A percentile compares a stretch with the other conserved stretches of the same genome.
phyloP scores from a whole-genome alignment of 139 green algal genomes.

The Auxenochlorella protothecoides region DNA sequence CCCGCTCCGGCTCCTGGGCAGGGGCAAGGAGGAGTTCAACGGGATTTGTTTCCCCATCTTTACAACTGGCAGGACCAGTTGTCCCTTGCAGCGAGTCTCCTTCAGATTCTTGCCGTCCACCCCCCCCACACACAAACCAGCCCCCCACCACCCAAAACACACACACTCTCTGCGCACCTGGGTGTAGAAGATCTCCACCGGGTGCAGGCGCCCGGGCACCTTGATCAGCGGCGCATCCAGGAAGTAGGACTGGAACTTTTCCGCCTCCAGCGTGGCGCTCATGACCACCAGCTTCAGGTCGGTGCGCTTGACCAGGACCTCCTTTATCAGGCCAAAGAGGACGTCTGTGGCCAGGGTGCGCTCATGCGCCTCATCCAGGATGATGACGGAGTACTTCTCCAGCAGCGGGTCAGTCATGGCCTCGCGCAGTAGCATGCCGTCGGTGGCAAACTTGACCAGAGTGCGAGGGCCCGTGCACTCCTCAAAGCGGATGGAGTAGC shows the following conservation, averaged over 20 bases:
- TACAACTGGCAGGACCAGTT: too few species aligned
- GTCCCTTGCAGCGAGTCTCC: too few species aligned
- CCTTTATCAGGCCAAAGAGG: slow-evolving; percentile 81
- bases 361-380: slow-evolving; percentile 84
- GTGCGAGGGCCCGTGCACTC: slow-evolving; percentile 59
- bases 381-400: slow-evolving; percentile 66
- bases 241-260: slow-evolving; percentile 99
- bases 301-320: slow-evolving; percentile 69
- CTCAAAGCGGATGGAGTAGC: slow-evolving; percentile 86
- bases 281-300: slow-evolving; percentile 99
- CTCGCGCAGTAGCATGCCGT: slow-evolving; percentile 95
- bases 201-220: slow-evolving; percentile 92
- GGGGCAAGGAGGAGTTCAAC: too few species aligned
- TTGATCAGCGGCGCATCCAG: slow-evolving; percentile 91
- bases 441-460: slow-evolving; percentile 85
- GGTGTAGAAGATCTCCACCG: slow-evolving; percentile 99
- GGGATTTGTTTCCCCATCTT: too few species aligned
- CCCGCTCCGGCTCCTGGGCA: slow-evolving; percentile 82
- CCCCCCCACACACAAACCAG: too few species aligned
- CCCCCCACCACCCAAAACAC: too few species aligned
- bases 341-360: slow-evolving; percentile 77
- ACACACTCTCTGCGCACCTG: slow-evolving; percentile 22
- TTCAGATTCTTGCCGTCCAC: too few species aligned
- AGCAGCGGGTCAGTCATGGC: slow-evolving; percentile 79
- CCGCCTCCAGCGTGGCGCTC: slow-evolving; percentile 95